Evolutionary conservation across 495 filamentous ascomycete genomes (phyloP).

Genomic region (Aspergillus incahuasiensis): DNA sequence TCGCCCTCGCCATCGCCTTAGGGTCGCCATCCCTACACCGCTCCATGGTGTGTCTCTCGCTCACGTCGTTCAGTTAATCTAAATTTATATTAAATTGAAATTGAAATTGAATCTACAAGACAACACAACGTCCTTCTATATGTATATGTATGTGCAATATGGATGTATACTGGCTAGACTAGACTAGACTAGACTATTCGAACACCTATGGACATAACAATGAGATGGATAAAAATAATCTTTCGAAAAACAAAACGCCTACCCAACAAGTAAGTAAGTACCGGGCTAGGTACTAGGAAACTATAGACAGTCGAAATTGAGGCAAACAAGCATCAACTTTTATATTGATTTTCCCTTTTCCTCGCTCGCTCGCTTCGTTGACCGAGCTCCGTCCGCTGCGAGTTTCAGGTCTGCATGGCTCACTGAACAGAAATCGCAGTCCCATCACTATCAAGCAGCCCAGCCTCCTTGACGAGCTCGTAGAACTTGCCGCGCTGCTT

Average conservation of each 20-base stretch:
- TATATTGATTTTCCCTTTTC: neutral
- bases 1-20: too few relatives aligned
- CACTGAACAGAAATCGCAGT: conserved; percentile 20
- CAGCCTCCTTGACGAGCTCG: conserved; percentile 53
- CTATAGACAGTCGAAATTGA: neutral
- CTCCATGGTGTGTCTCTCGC: too few relatives aligned
- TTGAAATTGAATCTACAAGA: too few relatives aligned
- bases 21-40: neutral
- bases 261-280: neutral
- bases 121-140: neutral
- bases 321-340: conserved; percentile 4
- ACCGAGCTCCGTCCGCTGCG: too few relatives aligned
- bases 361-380: neutral
- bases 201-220: neutral
- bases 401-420: neutral
- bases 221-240: neutral
- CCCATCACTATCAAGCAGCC: conserved; percentile 47
- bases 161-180: too few relatives aligned
- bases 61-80: too few relatives aligned
- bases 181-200: neutral
- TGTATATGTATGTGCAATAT: neutral
- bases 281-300: neutral
- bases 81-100: too few relatives aligned
- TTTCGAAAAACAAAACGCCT: neutral
- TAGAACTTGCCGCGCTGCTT: conserved; percentile 50